Evolutionary conservation across 768 basidiomycete genomes (phyloP).

Genomic region (Boletus subcaerulescens): DNA sequence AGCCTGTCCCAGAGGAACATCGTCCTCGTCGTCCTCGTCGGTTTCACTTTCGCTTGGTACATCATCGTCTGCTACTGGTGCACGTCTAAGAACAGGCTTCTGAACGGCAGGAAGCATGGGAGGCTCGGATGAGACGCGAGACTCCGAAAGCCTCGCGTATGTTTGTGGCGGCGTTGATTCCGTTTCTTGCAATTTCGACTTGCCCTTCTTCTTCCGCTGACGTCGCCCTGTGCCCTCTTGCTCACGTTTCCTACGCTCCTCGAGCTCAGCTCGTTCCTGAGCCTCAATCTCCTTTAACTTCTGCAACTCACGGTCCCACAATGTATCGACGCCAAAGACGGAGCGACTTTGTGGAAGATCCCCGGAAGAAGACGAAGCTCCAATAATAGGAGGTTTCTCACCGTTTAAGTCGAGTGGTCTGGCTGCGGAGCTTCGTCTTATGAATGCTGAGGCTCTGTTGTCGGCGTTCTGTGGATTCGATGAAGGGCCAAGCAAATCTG

Average conservation of each 20-base stretch:
- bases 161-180: constrained; percentile 24
- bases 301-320: constrained; percentile 87
- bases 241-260: constrained; percentile 45
- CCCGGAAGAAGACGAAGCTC: constrained; percentile 30
- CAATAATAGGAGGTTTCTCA: constrained; percentile 31
- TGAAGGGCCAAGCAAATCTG: constrained; percentile 51
- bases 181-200: constrained; percentile 47
- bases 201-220: constrained; percentile 37
- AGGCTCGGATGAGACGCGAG: constrained; percentile 19
- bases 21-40: constrained; percentile 38
- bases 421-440: constrained; percentile 51
- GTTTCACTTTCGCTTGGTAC: constrained; percentile 54
- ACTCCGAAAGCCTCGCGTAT: constrained; percentile 30
- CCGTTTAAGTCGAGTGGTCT: constrained; percentile 66
- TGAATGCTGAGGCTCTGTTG: constrained; percentile 41
- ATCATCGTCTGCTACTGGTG: constrained; percentile 35
- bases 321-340: constrained; percentile 91
- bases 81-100: constrained; percentile 30
- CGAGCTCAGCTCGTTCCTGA: constrained; percentile 56
- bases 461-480: constrained; percentile 45
- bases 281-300: constrained; percentile 80
- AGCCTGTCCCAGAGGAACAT: constrained; percentile 22
- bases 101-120: constrained; percentile 36
- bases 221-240: constrained; percentile 42
- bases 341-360: constrained; percentile 54